These are phyloP conservation scores for Pichia sp. DNA, from an alignment of 1,139 yeast species.

Conservation along the genomic window DNA sequence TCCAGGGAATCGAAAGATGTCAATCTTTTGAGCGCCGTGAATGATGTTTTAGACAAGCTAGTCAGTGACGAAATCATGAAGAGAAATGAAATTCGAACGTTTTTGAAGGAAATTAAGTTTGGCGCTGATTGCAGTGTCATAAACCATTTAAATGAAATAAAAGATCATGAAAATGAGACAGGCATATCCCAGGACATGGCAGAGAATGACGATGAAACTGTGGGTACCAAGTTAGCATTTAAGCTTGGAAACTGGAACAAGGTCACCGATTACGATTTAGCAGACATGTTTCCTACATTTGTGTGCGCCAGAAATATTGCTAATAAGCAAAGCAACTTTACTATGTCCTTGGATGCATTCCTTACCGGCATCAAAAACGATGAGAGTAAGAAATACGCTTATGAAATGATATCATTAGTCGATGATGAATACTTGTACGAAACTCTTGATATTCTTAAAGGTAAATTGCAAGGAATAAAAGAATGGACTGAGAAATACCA, in stretches of 20 bases:
- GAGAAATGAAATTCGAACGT: constrained; percentile 34
- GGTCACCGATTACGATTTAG: constrained; percentile 50
- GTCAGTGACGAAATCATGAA: constrained; percentile 40
- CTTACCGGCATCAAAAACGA: constrained; percentile 31
- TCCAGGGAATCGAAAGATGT: constrained; percentile 41
- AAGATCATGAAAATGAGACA: not conserved
- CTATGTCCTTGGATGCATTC: constrained; percentile 45
- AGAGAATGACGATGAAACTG: constrained; percentile 10
- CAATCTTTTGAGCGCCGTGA: constrained; percentile 32
- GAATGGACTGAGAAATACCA: constrained; percentile 52
- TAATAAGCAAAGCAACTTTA: constrained; percentile 32
- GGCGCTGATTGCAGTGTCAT: constrained; percentile 1
- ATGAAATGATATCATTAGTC: constrained; percentile 43
- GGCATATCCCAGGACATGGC: not conserved
- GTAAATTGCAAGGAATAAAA: constrained; percentile 42
- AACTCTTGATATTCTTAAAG: constrained; percentile 35
- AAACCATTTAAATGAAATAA: not conserved
- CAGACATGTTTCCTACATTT: constrained; percentile 50
- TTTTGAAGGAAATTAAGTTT: constrained; percentile 19
- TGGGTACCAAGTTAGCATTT: constrained; percentile 7
- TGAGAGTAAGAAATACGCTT: constrained; percentile 18
- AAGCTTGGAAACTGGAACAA: constrained; percentile 11
- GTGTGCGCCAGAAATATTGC: constrained; percentile 38
- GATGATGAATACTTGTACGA: constrained; percentile 50
- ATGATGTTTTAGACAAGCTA: constrained; percentile 33